These are phyloP conservation scores for Fragilaria radians DNA, from an alignment of 108 stramenopile species.

Conservation along the genomic window DNA sequence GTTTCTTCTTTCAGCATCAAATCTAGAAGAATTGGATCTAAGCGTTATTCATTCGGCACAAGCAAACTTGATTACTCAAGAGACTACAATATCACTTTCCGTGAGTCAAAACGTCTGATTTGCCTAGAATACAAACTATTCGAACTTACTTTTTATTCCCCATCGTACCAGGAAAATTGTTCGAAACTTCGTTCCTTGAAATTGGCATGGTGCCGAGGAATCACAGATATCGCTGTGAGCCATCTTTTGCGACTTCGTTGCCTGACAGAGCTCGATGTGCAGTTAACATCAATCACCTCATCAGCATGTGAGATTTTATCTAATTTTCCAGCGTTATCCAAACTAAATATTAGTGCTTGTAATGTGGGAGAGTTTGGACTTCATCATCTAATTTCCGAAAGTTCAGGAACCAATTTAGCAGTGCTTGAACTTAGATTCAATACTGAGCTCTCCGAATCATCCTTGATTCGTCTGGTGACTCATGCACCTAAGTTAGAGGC, in stretches of 20 bases:
- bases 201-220: background rate
- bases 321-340: background rate
- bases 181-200: background rate
- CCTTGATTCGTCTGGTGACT: background rate
- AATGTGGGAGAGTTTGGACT: background rate
- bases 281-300: conserved; percentile 1
- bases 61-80: background rate
- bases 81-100: background rate
- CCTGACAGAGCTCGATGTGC: conserved; percentile 2
- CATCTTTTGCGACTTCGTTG: background rate
- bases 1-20: background rate
- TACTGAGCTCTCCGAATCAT: background rate
- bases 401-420: background rate
- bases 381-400: background rate
- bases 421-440: background rate
- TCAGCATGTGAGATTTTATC: conserved; percentile 1
- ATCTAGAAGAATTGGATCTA: conserved; percentile 3
- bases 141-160: background rate
- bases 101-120: background rate
- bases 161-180: conserved; percentile 3
- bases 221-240: background rate
- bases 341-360: conserved; percentile 3
- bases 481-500: background rate
- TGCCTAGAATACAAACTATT: background rate
- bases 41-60: background rate